These are phyloP conservation scores for Chlamydomonas incerta DNA, from an alignment of 139 green algal species.

Conservation along the genomic window DNA sequence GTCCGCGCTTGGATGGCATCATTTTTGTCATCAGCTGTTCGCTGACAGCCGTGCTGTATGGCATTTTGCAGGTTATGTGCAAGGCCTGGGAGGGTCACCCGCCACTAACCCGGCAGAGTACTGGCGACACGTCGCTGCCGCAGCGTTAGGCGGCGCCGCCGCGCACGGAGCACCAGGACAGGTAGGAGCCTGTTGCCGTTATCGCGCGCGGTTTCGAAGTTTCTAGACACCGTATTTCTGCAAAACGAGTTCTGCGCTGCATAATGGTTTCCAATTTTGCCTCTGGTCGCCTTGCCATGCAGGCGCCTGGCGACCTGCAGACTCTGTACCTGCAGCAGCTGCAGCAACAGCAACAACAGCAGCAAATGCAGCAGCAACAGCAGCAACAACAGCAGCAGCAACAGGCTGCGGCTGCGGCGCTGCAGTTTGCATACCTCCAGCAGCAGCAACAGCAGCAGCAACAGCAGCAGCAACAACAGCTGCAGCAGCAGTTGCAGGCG, in stretches of 20 bases:
- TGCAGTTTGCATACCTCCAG: conserved; percentile 3
- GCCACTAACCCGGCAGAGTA: not conserved
- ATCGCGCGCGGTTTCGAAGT: no score
- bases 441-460: conserved; percentile 38
- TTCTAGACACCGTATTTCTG: no score
- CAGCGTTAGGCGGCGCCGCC: not conserved
- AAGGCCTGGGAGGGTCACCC: no score
- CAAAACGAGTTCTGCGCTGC: no score
- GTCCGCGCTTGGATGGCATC: no score
- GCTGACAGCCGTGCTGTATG: no score
- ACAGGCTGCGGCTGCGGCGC: not conserved
- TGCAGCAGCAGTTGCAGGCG: conserved; percentile 2
- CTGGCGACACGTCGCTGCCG: not conserved
- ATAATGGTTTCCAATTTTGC: not conserved
- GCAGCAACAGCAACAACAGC: conserved; percentile 24
- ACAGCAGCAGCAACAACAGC: conserved; percentile 29
- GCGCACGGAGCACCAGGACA: not conserved
- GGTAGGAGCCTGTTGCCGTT: no score
- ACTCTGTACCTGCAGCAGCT: not conserved
- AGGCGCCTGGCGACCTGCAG: not conserved
- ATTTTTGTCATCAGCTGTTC: no score
- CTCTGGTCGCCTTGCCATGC: not conserved
- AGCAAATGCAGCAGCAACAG: conserved; percentile 3
- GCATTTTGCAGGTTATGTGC: not conserved
- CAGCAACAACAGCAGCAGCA: conserved; percentile 15